Evolutionary conservation across 371 early-diverging fungal genomes (phyloP).

Genomic region (Rhizopus arrhizus): DNA sequence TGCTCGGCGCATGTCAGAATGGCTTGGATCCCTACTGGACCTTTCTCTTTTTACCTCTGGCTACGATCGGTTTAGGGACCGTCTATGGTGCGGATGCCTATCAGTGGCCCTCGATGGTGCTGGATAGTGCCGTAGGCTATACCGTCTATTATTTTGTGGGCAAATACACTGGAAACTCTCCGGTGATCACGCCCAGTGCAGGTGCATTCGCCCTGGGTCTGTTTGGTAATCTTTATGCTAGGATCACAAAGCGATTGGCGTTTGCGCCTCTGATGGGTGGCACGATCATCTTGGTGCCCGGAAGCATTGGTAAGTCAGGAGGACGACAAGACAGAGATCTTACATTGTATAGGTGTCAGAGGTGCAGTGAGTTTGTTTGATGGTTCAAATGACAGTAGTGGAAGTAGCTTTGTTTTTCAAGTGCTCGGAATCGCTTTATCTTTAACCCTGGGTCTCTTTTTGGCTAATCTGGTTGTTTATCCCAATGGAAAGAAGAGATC

Average conservation of each 20-base stretch:
- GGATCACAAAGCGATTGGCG: conserved; percentile 33
- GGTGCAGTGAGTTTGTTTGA: conserved; percentile 42
- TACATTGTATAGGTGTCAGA: conserved; percentile 29
- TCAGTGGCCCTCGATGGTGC: conserved; percentile 32
- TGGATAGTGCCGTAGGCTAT: conserved; percentile 35
- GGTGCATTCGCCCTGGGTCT: conserved; percentile 43
- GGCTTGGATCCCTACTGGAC: conserved; percentile 38
- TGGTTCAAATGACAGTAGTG: conserved; percentile 26
- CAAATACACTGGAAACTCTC: conserved; percentile 16
- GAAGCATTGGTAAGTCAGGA: conserved; percentile 30
- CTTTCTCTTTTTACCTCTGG: conserved; percentile 33
- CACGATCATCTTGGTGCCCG: conserved; percentile 42
- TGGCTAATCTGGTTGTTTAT: conserved; percentile 41
- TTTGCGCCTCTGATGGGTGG: conserved; percentile 45
- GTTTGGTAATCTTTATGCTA: conserved; percentile 36
- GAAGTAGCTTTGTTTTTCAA: conserved; percentile 37
- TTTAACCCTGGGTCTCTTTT: conserved; percentile 40
- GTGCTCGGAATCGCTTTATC: conserved; percentile 40
- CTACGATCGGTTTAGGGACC: conserved; percentile 29
- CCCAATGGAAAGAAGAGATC: conserved; percentile 42
- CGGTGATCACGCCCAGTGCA: conserved; percentile 40
- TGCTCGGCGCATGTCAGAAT: conserved; percentile 27
- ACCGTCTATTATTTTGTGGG: conserved; percentile 38
- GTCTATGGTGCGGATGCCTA: conserved; percentile 33
- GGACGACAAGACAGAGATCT: not conserved